Percentiles rank a stretch among this genome's conserved stretches.
These are phyloP conservation scores for Croton laevigatus DNA, from an alignment of 441 rosid genomes.

Conservation along the genomic window DNA sequence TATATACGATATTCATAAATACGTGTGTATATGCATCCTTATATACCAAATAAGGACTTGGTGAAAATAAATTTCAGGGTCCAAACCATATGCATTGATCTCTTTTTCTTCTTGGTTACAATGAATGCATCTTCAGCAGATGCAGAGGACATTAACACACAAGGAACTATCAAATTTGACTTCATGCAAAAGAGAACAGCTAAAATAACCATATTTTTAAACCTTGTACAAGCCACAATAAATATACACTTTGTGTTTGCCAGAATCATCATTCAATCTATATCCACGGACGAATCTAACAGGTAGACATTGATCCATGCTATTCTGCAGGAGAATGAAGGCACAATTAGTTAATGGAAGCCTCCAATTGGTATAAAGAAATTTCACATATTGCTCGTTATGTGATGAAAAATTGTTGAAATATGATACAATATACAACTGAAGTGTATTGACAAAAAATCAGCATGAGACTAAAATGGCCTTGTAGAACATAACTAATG, in stretches of 20 bases:
- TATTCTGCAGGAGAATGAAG: conserved; percentile 35
- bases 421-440: too few relatives aligned
- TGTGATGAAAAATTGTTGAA: background rate
- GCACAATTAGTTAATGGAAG: background rate
- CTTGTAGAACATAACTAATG: background rate
- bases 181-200: background rate
- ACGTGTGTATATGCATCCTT: background rate
- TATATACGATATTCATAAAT: too few relatives aligned
- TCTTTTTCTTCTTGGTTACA: background rate
- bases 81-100: background rate
- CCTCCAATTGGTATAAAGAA: background rate
- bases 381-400: background rate
- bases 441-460: background rate
- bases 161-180: background rate
- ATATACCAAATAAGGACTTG: background rate
- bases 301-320: conserved; percentile 35
- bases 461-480: background rate
- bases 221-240: conserved; percentile 57
- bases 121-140: background rate
- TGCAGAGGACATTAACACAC: background rate
- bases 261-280: conserved; percentile 18
- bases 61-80: background rate
- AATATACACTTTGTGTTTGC: conserved; percentile 27
- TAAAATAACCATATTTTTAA: background rate
- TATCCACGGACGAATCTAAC: conserved; percentile 44